Evolutionary conservation across 768 basidiomycete species (phyloP).

Genomic region (Termitomyces eurrhizus): DNA sequence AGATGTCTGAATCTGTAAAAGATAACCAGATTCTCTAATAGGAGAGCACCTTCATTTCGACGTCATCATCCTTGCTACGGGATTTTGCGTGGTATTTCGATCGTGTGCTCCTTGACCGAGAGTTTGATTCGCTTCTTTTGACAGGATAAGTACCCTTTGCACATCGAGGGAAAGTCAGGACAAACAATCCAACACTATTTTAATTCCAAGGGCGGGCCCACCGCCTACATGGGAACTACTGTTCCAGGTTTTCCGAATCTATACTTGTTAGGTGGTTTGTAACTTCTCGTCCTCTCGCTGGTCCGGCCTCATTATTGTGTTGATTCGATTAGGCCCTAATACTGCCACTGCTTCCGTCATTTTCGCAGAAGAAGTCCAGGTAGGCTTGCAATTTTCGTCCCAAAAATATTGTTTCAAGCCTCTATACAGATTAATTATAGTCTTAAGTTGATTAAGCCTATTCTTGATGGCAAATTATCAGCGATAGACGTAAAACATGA

Average conservation of each 20-base stretch:
- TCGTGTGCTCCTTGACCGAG: neutral
- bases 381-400: slow-evolving; percentile 9
- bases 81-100: slow-evolving; percentile 25
- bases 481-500: slow-evolving; percentile 16
- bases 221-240: slow-evolving; percentile 40
- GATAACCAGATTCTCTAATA: slow-evolving; percentile 12
- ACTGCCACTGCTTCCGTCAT: slow-evolving; percentile 39
- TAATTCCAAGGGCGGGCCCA: slow-evolving; percentile 34
- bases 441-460: slow-evolving; percentile 20
- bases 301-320: neutral
- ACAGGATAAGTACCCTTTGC: slow-evolving; percentile 32
- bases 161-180: slow-evolving; percentile 25
- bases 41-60: slow-evolving; percentile 32
- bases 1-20: neutral
- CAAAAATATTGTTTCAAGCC: neutral
- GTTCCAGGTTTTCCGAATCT: slow-evolving; percentile 46
- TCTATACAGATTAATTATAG: slow-evolving; percentile 37
- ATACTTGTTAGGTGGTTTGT: slow-evolving; percentile 34
- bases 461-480: slow-evolving; percentile 14
- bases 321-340: slow-evolving; percentile 36
- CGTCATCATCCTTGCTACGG: slow-evolving; percentile 37
- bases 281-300: neutral
- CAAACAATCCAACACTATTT: slow-evolving; percentile 38
- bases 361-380: slow-evolving; percentile 41
- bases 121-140: neutral